phyloP scores from a whole-genome alignment of 129 eudicot species.

The Arctium lappa region DNA sequence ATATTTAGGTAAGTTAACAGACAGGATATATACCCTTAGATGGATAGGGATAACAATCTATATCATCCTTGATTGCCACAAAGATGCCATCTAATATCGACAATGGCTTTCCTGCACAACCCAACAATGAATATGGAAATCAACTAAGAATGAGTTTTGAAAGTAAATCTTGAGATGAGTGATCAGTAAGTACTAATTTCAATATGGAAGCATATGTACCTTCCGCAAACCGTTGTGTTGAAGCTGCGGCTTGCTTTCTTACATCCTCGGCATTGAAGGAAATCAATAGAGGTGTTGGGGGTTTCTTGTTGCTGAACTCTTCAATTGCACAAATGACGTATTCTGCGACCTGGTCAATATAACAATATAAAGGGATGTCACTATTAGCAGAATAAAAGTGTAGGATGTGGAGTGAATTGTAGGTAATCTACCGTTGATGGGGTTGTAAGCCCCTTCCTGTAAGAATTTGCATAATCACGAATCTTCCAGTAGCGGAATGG shows the following conservation, averaged over 20 bases:
- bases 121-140: conserved; percentile 2
- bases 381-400: background rate
- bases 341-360: conserved; percentile 66
- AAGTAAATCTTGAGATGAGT: background rate
- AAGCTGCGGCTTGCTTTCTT: conserved; percentile 96
- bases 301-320: conserved; percentile 65
- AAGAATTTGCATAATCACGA: conserved; percentile 88
- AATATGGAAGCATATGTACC: conserved; percentile 40
- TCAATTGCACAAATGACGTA: conserved; percentile 68
- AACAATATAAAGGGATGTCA: background rate
- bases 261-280: conserved; percentile 74
- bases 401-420: background rate
- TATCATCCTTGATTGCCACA: conserved; percentile 97
- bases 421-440: conserved; percentile 67
- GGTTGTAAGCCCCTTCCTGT: conserved; percentile 59
- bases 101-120: conserved; percentile 73
- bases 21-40: conserved; percentile 52
- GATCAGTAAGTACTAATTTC: background rate
- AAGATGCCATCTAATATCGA: conserved; percentile 90
- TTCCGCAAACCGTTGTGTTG: conserved; percentile 84
- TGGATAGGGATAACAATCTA: conserved; percentile 89
- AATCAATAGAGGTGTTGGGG: conserved; percentile 71
- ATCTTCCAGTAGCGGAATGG: conserved; percentile 87
- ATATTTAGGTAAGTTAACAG: background rate
- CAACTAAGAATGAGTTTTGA: background rate